These are phyloP conservation scores for Gymnopilus junonius DNA, from an alignment of 768 basidiomycete species.

Conservation along the genomic window DNA sequence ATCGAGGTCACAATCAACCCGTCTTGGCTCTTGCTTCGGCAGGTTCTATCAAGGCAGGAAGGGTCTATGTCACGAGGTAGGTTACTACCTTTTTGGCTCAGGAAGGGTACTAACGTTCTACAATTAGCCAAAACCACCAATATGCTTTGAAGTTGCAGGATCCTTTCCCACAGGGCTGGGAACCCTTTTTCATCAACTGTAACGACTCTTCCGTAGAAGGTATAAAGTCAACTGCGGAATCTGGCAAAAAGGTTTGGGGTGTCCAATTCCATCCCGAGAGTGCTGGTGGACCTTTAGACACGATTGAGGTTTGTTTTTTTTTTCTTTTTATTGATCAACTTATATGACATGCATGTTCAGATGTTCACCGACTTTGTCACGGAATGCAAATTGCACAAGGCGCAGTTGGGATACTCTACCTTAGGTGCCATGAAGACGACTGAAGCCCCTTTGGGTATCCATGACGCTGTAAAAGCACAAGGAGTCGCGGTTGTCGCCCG, in stretches of 20 bases:
- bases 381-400: conserved; percentile 72
- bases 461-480: conserved; percentile 24
- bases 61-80: conserved; percentile 95
- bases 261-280: conserved; percentile 99
- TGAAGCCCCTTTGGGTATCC: conserved; percentile 27
- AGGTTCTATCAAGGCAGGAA: conserved; percentile 92
- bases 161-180: conserved; percentile 96
- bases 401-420: conserved; percentile 27
- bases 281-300: conserved; percentile 97
- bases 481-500: conserved; percentile 33
- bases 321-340: not conserved
- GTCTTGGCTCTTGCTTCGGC: conserved; percentile 93
- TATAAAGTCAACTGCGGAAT: conserved; percentile 91
- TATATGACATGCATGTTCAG: conserved; percentile 36
- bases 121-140: conserved; percentile 89
- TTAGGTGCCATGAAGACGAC: conserved; percentile 16
- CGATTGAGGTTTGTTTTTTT: conserved; percentile 76
- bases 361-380: conserved; percentile 94
- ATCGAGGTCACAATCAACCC: conserved; percentile 98
- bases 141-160: conserved; percentile 95
- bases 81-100: conserved; percentile 12
- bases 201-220: conserved; percentile 99
- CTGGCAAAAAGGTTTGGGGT: conserved; percentile 94
- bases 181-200: conserved; percentile 99
- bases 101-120: conserved; percentile 6